A percentile compares a stretch with the other conserved stretches of the same genome.
Conservation (phyloP, 352 stramenopile genomes). For the Phytophthora pseudosyringae region DNA sequence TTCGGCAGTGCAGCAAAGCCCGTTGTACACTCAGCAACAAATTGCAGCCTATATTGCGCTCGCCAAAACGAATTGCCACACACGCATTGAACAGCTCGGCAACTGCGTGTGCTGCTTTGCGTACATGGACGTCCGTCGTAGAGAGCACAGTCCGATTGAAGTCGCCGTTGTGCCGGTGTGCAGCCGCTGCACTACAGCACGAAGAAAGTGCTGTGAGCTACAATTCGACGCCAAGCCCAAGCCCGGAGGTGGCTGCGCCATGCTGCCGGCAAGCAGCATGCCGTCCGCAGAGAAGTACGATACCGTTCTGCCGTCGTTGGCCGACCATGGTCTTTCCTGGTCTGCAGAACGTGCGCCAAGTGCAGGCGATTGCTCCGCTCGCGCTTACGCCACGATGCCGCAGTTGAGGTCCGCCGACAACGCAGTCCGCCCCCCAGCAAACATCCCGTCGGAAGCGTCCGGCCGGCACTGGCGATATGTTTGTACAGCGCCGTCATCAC, state of each 20-base stretch:
- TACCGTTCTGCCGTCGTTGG: neutral
- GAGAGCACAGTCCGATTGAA: constrained; percentile 15
- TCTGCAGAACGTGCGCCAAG: neutral
- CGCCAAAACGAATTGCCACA: too few species aligned
- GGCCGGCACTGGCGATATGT: neutral
- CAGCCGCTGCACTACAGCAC: constrained; percentile 18
- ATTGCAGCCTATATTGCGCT: too few species aligned
- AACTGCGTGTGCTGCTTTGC: too few species aligned
- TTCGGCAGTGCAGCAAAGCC: too few species aligned
- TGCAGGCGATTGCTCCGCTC: constrained; percentile 6
- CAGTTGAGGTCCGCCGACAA: constrained; percentile 16
- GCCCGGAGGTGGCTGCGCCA: neutral
- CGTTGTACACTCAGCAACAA: too few species aligned
- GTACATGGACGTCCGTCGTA: neutral
- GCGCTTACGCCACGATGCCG: constrained; percentile 14
- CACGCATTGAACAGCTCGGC: too few species aligned
- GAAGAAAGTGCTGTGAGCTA: constrained; percentile 29
- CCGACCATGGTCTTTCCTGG: neutral
- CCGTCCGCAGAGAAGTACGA: neutral
- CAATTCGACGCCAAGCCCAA: constrained; percentile 8
- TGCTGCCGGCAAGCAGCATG: constrained; percentile 3
- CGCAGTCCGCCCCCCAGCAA: constrained; percentile 1
- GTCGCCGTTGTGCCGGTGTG: constrained; percentile 1
- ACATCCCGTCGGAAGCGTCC: constrained; percentile 13
- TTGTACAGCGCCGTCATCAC: constrained; percentile 28